Base-by-base conservation (phyloP, 2,329 filamentous ascomycete species). In the Coniochaeta sp. region DNA sequence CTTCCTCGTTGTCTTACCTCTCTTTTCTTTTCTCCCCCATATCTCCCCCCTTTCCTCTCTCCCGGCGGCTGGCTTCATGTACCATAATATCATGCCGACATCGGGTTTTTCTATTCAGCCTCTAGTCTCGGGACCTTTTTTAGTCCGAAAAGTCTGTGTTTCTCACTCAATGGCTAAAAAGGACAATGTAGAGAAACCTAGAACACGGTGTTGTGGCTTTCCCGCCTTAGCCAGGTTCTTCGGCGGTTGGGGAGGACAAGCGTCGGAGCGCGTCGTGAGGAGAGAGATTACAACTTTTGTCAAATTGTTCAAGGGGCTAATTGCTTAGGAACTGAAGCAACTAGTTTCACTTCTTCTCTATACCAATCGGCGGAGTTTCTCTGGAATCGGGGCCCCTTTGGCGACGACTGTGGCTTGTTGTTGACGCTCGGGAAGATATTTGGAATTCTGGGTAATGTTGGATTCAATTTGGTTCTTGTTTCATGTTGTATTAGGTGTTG, bases 281-380 rank as follows among this genome's bases (percentile, higher is more conserved):
- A 14, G 26, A 48, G 22, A 31, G 35, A 32, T 8, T 32, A 18
- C n/a, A 27, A 12, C 27, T 40, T 14, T 20, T 28, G 26, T 26
- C 26, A 20, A 31, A n/a, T n/a, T 49, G 55, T 47, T 58, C 53
- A 57, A 52, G 55, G 56, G 58, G 58, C 61, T 63, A 63, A 63
- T 63, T 62, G 28, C 50, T 54, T 60, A 62, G 61, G 59, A 63
- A 62, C 55, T 62, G 57, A 63, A 61, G 61, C 51, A 61, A 61
- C 57, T 62, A 61, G 51, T 53, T 42, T 42, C 38, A 42, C 38
- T 24, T 42, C 13, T 40, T 10, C 10, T 38, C 26, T 26, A 24
- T 22, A 42, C 38, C 38, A 42, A 42, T 22, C 20, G 20, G 38
- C 26, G 38, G 22, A 7, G 27, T 30, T 30, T 42, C 26, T 7